Percentiles rank a stretch among this genome's conserved stretches.
phyloP scores from a whole-genome alignment of 2,329 filamentous ascomycete species.

The Ophiostoma sp. region DNA sequence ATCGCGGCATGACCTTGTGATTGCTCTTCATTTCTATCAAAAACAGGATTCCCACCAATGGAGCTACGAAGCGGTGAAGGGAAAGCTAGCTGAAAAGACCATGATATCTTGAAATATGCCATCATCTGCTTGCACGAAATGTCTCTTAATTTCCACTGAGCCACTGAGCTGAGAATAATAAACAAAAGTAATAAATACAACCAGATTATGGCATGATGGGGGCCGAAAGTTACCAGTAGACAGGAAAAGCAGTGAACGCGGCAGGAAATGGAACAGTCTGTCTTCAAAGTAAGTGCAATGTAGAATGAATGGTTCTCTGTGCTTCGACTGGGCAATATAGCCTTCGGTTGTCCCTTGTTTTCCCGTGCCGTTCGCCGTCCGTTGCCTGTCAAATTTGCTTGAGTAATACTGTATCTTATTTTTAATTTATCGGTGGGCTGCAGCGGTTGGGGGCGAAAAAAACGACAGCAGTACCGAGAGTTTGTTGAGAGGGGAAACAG shows the following conservation, averaged over 20 bases:
- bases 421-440: not conserved
- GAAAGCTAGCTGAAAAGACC: not conserved
- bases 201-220: not conserved
- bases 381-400: not conserved
- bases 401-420: not conserved
- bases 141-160: not conserved
- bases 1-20: not conserved
- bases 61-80: constrained; percentile 1
- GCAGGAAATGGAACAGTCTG: not conserved
- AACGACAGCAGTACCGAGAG: not conserved
- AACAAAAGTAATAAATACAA: not conserved
- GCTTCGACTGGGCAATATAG: not conserved
- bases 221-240: constrained; percentile 4
- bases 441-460: constrained; percentile 6
- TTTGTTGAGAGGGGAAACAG: not conserved
- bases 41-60: not conserved
- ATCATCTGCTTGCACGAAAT: not conserved
- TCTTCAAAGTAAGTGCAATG: not conserved
- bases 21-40: too few species aligned
- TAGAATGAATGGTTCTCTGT: not conserved
- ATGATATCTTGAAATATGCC: not conserved
- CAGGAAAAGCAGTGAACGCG: not conserved
- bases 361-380: not conserved
- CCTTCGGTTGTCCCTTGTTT: not conserved
- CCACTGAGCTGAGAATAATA: not conserved